These are phyloP conservation scores for Sonneratia alba DNA, from an alignment of 345 rosid species.

Conservation along the genomic window DNA sequence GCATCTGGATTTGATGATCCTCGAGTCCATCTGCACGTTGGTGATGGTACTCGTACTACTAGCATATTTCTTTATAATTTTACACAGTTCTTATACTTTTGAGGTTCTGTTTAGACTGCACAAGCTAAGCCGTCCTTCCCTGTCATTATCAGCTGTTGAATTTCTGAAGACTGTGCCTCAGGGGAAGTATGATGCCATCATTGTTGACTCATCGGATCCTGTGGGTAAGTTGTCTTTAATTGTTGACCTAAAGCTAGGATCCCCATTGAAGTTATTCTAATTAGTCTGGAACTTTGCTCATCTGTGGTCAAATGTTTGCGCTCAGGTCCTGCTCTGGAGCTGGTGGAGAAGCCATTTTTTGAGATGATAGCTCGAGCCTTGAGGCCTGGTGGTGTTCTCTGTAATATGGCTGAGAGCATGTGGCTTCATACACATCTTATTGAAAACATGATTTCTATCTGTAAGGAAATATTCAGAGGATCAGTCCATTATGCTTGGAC, in stretches of 20 bases:
- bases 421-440: conserved; percentile 98
- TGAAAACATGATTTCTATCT: conserved; percentile 65
- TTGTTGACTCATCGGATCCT: conserved; percentile 96
- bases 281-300: not conserved
- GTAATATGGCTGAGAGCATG: conserved; percentile 97
- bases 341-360: conserved; percentile 91
- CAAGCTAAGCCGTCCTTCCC: not conserved
- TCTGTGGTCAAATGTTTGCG: not conserved
- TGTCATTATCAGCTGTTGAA: conserved; percentile 56
- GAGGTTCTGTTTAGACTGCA: not conserved
- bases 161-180: conserved; percentile 50
- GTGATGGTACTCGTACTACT: conserved; percentile 67
- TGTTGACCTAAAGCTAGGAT: not conserved
- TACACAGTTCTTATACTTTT: not conserved
- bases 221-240: conserved; percentile 33
- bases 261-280: not conserved
- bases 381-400: conserved; percentile 89
- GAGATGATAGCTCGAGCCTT: conserved; percentile 66
- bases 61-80: not conserved
- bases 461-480: conserved; percentile 68
- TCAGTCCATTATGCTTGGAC: conserved; percentile 93
- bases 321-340: conserved; percentile 88
- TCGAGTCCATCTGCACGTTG: conserved; percentile 80
- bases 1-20: conserved; percentile 90
- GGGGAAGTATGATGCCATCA: conserved; percentile 84